Evolutionary conservation across 805 yeast species (phyloP), one percentile per base, ranked within the genome.

Genomic region (Yueomyces sp.): DNA sequence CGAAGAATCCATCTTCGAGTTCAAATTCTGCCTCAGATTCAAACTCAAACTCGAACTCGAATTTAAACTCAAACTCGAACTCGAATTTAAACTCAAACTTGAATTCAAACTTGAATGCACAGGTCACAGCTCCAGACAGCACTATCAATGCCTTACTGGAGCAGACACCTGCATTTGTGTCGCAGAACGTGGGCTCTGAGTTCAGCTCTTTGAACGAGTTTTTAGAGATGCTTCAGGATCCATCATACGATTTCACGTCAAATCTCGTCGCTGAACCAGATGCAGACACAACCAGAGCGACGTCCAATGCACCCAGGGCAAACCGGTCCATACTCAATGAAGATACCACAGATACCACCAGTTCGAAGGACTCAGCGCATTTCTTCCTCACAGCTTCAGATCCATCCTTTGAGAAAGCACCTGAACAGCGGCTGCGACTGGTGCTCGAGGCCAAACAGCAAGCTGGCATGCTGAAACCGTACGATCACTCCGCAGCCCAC

Each of bases 321-420:
- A 19, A 19, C 19, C 19, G 19, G 19, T 19, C 19, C 19, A 19
- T 19, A 19, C 19, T 19, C 19, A 30, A 31, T 33, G 31, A 39
- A 37, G 19, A 38, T 29, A 36, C 37, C 37, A 39, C 33, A 33
- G 36, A 19, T 8, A 61, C 67, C 2, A 90, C 84, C 44, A 79
- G 92, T 2, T 95, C 96, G 1, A 73, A 86, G 49, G 96, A 88
- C 58, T 19, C 19, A 19, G 19, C 19, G 19, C 87, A 87, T 61
- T 90, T 90, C 63, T 88, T 90, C 65, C 65, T 90, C 41, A 90
- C 96, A 0, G 97, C 97, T 0, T 96, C 96, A 0, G 97, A 90
- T 59, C 97, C 97, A 4, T 84, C 95, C 0, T 85, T 90, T 2
- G 96, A 86, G 50, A 81, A 84, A 36, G 84, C 95, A 0, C 95